phyloP scores from a whole-genome alignment of 495 filamentous ascomycete species.

The Penicillium cataractarum region DNA sequence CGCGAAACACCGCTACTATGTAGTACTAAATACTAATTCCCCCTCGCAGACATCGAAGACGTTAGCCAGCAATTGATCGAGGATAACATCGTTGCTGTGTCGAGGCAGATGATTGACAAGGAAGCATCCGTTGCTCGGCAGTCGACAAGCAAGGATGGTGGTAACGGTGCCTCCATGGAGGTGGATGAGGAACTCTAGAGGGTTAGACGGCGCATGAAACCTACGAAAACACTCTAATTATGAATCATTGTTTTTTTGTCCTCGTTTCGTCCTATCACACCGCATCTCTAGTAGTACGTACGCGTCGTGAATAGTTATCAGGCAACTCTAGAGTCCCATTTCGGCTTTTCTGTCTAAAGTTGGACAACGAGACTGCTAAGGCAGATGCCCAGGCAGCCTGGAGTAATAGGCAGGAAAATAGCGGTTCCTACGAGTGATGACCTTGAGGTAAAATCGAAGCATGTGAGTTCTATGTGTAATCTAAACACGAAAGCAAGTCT shows the following conservation, averaged over 20 bases:
- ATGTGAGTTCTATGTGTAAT: not conserved
- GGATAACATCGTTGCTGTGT: conserved; percentile 97
- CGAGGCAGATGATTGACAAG: conserved; percentile 98
- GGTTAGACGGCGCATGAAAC: conserved; percentile 28
- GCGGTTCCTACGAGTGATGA: not conserved
- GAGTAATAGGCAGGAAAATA: not conserved
- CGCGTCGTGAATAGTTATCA: not conserved
- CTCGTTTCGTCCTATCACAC: not conserved
- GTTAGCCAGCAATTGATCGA: conserved; percentile 95
- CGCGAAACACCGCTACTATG: not conserved
- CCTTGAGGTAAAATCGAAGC: not conserved
- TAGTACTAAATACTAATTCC: conserved; percentile 26
- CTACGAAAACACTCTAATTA: conserved; percentile 31
- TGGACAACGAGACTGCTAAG: not conserved
- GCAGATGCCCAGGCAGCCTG: not conserved
- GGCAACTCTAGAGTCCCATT: not conserved
- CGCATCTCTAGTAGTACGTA: not conserved
- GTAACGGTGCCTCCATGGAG: conserved; percentile 61
- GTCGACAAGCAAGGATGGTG: conserved; percentile 51
- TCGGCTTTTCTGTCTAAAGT: not conserved
- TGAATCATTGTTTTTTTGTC: conserved; percentile 19
- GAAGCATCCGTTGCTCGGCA: conserved; percentile 74
- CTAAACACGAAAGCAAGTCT: not conserved
- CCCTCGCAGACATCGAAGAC: conserved; percentile 75
- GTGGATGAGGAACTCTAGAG: conserved; percentile 62